phyloP scores from a whole-genome alignment of 345 rosid genomes.

The Angophora floribunda region DNA sequence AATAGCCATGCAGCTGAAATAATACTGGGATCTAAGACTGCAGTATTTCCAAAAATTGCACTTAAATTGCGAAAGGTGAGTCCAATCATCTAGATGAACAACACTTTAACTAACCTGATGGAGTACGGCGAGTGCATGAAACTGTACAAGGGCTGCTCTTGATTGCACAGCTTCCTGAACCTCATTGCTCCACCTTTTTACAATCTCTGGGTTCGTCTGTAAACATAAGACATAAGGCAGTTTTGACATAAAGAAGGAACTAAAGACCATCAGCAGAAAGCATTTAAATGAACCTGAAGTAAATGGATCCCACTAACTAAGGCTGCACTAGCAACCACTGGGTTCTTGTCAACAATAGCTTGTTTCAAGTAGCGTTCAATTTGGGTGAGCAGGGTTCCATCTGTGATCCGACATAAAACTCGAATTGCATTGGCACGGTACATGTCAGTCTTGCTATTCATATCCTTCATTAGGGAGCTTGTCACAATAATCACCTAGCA shows the following conservation, averaged over 20 bases:
- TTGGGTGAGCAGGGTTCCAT: conserved; percentile 89
- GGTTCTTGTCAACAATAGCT: conserved; percentile 98
- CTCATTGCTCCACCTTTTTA: conserved; percentile 98
- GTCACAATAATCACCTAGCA: conserved; percentile 89
- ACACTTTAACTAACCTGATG: conserved; percentile 46
- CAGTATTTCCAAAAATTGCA: background rate
- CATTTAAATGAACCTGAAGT: conserved; percentile 52
- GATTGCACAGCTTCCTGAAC: conserved; percentile 99
- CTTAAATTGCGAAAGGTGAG: background rate
- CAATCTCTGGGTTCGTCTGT: conserved; percentile 85
- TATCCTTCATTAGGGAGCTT: conserved; percentile 97
- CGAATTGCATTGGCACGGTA: conserved; percentile 98
- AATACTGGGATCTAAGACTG: background rate
- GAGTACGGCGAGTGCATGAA: conserved; percentile 88
- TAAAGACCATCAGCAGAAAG: background rate
- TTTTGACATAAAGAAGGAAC: background rate
- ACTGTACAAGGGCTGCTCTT: conserved; percentile 95
- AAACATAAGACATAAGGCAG: background rate
- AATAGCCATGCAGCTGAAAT: background rate
- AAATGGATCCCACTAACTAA: conserved; percentile 95
- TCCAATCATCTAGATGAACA: background rate
- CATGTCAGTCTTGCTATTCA: conserved; percentile 98
- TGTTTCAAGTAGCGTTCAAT: conserved; percentile 94
- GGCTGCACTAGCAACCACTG: conserved; percentile 98
- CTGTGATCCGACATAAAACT: conserved; percentile 90